Evolutionary conservation across 257 asterid genomes (phyloP).

Genomic region (Gynochthodes officinalis): DNA sequence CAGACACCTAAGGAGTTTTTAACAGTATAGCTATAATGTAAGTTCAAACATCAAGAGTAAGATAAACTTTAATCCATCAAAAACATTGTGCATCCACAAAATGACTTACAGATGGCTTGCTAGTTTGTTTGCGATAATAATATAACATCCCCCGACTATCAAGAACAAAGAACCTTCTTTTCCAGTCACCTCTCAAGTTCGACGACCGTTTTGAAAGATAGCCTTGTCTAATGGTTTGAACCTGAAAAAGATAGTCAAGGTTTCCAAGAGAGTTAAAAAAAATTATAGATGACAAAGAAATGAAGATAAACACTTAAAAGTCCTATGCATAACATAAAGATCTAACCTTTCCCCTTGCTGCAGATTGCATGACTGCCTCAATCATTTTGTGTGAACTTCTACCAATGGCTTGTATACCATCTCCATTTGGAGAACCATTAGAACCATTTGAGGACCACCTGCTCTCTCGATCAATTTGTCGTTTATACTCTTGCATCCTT

Average conservation of each 20-base stretch:
- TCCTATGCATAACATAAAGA: slow-evolving; percentile 17
- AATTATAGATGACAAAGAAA: not conserved
- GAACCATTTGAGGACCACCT: slow-evolving; percentile 86
- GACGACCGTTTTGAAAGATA: slow-evolving; percentile 97
- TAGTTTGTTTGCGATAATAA: slow-evolving; percentile 92
- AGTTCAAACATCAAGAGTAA: slow-evolving; percentile 10
- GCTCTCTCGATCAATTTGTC: slow-evolving; percentile 94
- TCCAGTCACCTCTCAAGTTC: slow-evolving; percentile 97
- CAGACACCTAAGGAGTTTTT: slow-evolving; percentile 57
- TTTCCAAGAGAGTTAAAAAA: not conserved
- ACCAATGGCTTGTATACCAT: slow-evolving; percentile 96
- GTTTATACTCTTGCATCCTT: slow-evolving; percentile 95
- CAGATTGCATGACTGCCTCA: slow-evolving; percentile 98
- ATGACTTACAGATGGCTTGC: slow-evolving; percentile 94
- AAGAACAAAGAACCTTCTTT: slow-evolving; percentile 98
- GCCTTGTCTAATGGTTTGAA: slow-evolving; percentile 98
- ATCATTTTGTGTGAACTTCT: slow-evolving; percentile 99
- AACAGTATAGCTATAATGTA: slow-evolving; percentile 7
- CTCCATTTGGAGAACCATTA: slow-evolving; percentile 95
- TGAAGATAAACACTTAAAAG: slow-evolving; percentile 13
- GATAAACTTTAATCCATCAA: not conserved
- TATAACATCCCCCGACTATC: slow-evolving; percentile 99
- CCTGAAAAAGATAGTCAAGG: slow-evolving; percentile 44
- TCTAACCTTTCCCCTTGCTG: slow-evolving; percentile 92
- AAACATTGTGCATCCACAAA: slow-evolving; percentile 7